Evolutionary conservation across 345 rosid species (phyloP).

Genomic region (Populus nigra): DNA sequence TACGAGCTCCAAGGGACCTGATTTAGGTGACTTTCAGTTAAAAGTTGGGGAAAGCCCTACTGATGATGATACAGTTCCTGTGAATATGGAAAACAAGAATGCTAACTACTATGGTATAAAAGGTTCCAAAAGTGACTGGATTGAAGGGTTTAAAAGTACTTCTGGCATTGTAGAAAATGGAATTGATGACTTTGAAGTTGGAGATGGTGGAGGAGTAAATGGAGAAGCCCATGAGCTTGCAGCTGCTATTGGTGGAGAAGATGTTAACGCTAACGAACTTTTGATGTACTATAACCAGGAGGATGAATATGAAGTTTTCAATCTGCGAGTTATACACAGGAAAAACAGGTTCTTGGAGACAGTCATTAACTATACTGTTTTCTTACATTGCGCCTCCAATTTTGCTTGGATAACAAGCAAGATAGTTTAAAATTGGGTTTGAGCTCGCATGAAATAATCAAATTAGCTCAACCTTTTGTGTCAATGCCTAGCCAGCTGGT

Average conservation of each 20-base stretch:
- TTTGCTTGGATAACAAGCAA: background rate
- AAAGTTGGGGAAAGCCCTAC: conserved; percentile 15
- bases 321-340: conserved; percentile 82
- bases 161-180: conserved; percentile 18
- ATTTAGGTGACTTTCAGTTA: conserved; percentile 19
- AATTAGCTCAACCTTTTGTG: background rate
- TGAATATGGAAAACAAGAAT: conserved; percentile 6
- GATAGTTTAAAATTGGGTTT: conserved; percentile 1
- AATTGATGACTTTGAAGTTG: conserved; percentile 15
- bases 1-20: conserved; percentile 26
- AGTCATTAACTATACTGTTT: background rate
- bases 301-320: conserved; percentile 78
- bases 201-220: conserved; percentile 27
- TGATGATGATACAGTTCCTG: conserved; percentile 17
- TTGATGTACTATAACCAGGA: conserved; percentile 34
- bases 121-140: conserved; percentile 18
- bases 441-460: background rate
- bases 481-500: background rate
- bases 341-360: conserved; percentile 61
- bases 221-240: conserved; percentile 33
- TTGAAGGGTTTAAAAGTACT: conserved; percentile 23
- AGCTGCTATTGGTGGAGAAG: conserved; percentile 36
- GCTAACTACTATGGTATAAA: conserved; percentile 12
- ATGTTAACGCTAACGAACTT: conserved; percentile 44
- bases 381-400: conserved; percentile 1